phyloP scores from a whole-genome alignment of 306 rosid genomes.

The Heteromeles arbutifolia region DNA sequence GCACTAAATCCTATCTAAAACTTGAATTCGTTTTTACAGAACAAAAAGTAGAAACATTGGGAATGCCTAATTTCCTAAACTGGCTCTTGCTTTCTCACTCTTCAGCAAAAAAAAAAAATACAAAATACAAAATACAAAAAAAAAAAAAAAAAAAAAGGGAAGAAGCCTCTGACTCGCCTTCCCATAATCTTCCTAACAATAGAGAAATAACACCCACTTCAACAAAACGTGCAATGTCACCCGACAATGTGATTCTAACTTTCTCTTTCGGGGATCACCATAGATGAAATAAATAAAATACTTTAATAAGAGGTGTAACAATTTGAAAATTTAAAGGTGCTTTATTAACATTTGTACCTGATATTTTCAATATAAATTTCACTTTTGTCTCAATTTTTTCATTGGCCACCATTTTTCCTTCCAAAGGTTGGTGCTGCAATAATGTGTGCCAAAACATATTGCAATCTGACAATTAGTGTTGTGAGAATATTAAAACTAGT shows the following conservation, averaged over 20 bases:
- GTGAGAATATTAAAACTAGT: not conserved
- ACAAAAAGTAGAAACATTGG: too few species aligned
- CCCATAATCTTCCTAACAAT: too few species aligned
- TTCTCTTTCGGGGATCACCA: too few species aligned
- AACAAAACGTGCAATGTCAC: not conserved
- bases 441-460: not conserved
- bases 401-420: not conserved
- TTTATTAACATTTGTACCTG: not conserved
- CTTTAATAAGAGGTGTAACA: not conserved
- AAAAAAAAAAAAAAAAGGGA: too few species aligned
- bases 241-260: not conserved
- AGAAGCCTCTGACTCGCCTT: too few species aligned
- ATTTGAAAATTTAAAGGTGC: not conserved
- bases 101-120: too few species aligned
- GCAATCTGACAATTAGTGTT: not conserved
- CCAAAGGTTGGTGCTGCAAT: not conserved
- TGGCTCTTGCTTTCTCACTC: too few species aligned
- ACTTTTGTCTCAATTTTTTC: conserved; percentile 24
- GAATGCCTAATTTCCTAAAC: too few species aligned
- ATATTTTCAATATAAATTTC: conserved; percentile 16
- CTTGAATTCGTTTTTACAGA: too few species aligned
- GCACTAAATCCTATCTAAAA: too few species aligned
- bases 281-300: not conserved
- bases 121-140: too few species aligned
- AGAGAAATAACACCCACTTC: too few species aligned